Percentiles rank a stretch among this genome's conserved stretches.
These are phyloP conservation scores for Golubevia sp. DNA, from an alignment of 1,284 basidiomycete genomes.

Conservation along the genomic window DNA sequence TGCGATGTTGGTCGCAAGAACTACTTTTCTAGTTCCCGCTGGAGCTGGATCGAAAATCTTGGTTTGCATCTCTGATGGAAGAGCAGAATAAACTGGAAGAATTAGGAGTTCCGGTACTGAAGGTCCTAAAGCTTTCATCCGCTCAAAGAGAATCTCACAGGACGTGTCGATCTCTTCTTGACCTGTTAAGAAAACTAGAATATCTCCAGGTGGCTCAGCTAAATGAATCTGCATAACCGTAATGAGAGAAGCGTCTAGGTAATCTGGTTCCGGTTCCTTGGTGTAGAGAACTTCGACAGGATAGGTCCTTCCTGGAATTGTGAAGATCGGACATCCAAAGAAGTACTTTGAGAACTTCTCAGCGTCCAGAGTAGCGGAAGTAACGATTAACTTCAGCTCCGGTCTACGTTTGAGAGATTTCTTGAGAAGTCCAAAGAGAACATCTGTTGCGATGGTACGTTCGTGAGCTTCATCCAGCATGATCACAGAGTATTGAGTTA, in stretches of 20 bases:
- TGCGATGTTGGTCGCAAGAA: conserved; percentile 98
- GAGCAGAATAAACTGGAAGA: conserved; percentile 93
- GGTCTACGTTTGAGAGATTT: conserved; percentile 92
- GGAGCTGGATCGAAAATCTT: conserved; percentile 97
- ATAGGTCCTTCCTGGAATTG: conserved; percentile 98
- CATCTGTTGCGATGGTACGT: conserved; percentile 95
- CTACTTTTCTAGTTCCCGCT: conserved; percentile 92
- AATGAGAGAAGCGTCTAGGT: conserved; percentile 95
- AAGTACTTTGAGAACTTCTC: conserved; percentile 99
- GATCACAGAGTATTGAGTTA: conserved; percentile 88
- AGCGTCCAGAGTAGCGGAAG: conserved; percentile 97
- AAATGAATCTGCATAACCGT: conserved; percentile 99
- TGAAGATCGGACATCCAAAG: conserved; percentile 97
- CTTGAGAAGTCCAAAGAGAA: conserved; percentile 93
- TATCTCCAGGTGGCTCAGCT: conserved; percentile 93
- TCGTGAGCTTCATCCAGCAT: conserved; percentile 99
- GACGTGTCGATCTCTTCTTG: conserved; percentile 98
- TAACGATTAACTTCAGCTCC: conserved; percentile 96
- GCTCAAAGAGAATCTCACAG: conserved; percentile 94
- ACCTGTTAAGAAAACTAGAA: conserved; percentile 95
- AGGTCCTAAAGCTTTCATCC: conserved; percentile 95
- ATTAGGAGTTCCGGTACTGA: conserved; percentile 96
- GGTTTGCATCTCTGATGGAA: conserved; percentile 96
- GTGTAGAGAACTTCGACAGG: conserved; percentile 97
- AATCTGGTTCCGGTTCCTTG: conserved; percentile 97